Conservation (phyloP, 2,329 filamentous ascomycete species). For the Colletotrichum eremochloae region DNA sequence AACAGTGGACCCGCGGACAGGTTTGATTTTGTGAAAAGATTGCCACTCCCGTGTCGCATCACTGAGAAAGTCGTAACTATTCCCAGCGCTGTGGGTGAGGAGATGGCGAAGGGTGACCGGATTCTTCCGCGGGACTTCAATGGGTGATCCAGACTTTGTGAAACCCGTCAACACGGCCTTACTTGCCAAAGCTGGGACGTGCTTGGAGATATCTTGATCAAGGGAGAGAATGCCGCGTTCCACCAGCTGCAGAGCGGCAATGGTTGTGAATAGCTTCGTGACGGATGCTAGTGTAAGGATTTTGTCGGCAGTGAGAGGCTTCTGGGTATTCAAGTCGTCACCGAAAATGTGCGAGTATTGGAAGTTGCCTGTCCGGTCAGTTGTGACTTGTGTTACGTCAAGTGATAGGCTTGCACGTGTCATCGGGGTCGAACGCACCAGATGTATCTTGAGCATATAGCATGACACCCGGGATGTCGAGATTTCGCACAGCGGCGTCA, state of each 20-base stretch:
- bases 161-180: constrained; percentile 64
- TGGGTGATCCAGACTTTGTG: constrained; percentile 54
- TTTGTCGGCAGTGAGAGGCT: constrained; percentile 53
- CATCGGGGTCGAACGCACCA: constrained; percentile 23
- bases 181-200: constrained; percentile 62
- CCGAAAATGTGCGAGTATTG: constrained; percentile 33
- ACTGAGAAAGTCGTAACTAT: constrained; percentile 59
- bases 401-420: background rate
- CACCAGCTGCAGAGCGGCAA: constrained; percentile 68
- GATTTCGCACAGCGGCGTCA: constrained; percentile 31
- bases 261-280: constrained; percentile 62
- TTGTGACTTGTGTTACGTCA: background rate
- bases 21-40: constrained; percentile 41
- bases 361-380: constrained; percentile 15
- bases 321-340: constrained; percentile 43
- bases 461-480: constrained; percentile 36
- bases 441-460: constrained; percentile 35
- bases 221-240: constrained; percentile 64
- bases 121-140: constrained; percentile 49
- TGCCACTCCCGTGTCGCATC: constrained; percentile 49
- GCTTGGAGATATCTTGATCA: constrained; percentile 57
- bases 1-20: constrained; percentile 53
- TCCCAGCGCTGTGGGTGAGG: constrained; percentile 65
- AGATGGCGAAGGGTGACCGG: constrained; percentile 65
- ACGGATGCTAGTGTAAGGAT: constrained; percentile 54